Evolutionary conservation across 2,329 filamentous ascomycete genomes (phyloP).

Genomic region (Phaeophleospora eucalypticola): DNA sequence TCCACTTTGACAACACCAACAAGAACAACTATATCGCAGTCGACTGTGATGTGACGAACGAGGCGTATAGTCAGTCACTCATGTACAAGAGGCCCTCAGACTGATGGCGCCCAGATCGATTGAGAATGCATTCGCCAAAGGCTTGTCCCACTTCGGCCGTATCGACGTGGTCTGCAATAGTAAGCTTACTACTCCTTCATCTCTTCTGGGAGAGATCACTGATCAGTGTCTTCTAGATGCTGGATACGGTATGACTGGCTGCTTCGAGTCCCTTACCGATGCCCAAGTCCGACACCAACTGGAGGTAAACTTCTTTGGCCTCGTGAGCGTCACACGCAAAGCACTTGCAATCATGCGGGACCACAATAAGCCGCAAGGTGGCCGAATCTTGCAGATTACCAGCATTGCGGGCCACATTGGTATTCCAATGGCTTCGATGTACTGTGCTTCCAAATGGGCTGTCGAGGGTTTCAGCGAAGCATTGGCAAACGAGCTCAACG

Average conservation of each 20-base stretch:
- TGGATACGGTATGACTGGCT: neutral
- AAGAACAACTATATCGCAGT: neutral
- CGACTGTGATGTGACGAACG: neutral
- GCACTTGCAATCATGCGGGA: neutral
- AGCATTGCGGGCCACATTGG: conserved; percentile 20
- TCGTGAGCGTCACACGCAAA: neutral
- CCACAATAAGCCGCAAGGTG: conserved; percentile 9
- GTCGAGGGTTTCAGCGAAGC: conserved; percentile 41
- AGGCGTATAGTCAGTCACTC: neutral
- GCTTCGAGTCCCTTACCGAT: neutral
- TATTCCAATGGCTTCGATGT: conserved; percentile 15
- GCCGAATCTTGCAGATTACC: conserved; percentile 24
- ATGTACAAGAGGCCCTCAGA: neutral
- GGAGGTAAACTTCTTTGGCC: neutral
- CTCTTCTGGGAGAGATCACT: too few species aligned
- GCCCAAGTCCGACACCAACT: neutral
- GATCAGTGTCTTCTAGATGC: too few species aligned
- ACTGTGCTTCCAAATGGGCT: conserved; percentile 35
- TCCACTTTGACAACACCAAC: neutral
- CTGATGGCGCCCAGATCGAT: neutral
- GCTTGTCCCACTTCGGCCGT: neutral
- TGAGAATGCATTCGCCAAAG: neutral
- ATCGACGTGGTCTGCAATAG: neutral
- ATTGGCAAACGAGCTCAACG: conserved; percentile 21
- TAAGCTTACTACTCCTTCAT: too few species aligned